These are phyloP conservation scores for Saposhnikovia divaricata DNA, from an alignment of 129 eudicot species.

Conservation along the genomic window DNA sequence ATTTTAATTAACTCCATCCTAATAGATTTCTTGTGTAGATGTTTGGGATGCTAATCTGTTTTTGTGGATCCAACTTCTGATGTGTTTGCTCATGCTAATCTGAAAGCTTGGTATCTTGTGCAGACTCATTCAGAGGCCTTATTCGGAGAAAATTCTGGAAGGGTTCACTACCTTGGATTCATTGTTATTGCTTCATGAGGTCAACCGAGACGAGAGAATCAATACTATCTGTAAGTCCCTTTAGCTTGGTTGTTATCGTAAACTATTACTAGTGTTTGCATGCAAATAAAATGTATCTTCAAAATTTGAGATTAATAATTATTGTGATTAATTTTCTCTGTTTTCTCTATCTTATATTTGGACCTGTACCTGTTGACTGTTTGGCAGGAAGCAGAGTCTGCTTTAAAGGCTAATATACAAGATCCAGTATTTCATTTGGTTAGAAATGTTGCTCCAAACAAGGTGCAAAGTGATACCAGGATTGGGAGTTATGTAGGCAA, in stretches of 20 bases:
- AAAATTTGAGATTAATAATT: neutral
- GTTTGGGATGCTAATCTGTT: neutral
- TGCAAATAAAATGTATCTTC: neutral
- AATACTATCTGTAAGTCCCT: conserved; percentile 55
- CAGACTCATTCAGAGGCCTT: conserved; percentile 75
- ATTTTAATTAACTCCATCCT: neutral
- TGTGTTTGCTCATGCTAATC: neutral
- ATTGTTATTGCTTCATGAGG: conserved; percentile 94
- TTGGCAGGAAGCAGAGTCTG: conserved; percentile 77
- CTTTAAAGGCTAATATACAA: conserved; percentile 50
- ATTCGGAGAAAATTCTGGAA: conserved; percentile 63
- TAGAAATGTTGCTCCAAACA: conserved; percentile 98
- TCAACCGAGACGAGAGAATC: conserved; percentile 66
- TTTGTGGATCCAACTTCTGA: neutral
- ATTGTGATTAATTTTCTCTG: neutral
- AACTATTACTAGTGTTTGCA: neutral
- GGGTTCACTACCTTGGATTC: conserved; percentile 84
- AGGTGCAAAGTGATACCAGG: conserved; percentile 39
- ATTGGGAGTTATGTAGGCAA: neutral
- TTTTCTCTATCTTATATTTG: neutral
- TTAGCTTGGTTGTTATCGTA: neutral
- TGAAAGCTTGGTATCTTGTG: conserved; percentile 2
- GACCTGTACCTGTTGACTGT: conserved; percentile 1
- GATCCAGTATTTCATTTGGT: conserved; percentile 78
- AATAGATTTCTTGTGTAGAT: neutral